Conservation (phyloP, 2,329 filamentous ascomycete species). For the Penicillium sp. region DNA sequence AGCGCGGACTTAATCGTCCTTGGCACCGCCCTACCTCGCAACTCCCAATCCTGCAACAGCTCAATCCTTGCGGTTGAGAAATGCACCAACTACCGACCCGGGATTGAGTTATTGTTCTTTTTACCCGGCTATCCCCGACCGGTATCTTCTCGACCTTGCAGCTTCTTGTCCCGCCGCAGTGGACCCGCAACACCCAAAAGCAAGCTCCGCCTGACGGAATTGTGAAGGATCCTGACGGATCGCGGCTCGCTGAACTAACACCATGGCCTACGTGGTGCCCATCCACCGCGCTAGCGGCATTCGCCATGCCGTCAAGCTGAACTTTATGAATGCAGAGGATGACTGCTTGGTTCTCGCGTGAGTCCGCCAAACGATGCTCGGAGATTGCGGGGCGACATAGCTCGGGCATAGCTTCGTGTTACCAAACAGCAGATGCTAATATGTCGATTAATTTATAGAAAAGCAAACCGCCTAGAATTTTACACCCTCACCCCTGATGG, state of each 20-base stretch:
- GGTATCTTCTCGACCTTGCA: not conserved
- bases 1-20: slow-evolving; percentile 21
- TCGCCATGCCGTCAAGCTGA: slow-evolving; percentile 79
- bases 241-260: slow-evolving; percentile 5
- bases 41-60: slow-evolving; percentile 3
- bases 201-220: slow-evolving; percentile 9
- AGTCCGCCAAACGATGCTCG: slow-evolving; percentile 37
- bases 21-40: slow-evolving; percentile 14
- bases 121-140: not conserved
- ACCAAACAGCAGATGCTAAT: slow-evolving; percentile 5
- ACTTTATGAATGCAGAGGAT: slow-evolving; percentile 69
- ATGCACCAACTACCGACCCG: slow-evolving; percentile 5
- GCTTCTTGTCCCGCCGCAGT: slow-evolving; percentile 3
- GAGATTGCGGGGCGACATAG: not conserved
- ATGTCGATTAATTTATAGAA: slow-evolving; percentile 7
- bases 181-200: slow-evolving; percentile 4
- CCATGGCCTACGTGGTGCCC: slow-evolving; percentile 91
- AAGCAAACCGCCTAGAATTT: slow-evolving; percentile 53
- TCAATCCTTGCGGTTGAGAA: slow-evolving; percentile 1
- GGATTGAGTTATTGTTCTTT: not conserved
- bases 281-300: slow-evolving; percentile 92
- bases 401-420: not conserved
- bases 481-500: slow-evolving; percentile 60
- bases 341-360: slow-evolving; percentile 88
- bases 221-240: not conserved